Conservation (phyloP, 1,139 yeast genomes). For the Pneumocystis sp. region DNA sequence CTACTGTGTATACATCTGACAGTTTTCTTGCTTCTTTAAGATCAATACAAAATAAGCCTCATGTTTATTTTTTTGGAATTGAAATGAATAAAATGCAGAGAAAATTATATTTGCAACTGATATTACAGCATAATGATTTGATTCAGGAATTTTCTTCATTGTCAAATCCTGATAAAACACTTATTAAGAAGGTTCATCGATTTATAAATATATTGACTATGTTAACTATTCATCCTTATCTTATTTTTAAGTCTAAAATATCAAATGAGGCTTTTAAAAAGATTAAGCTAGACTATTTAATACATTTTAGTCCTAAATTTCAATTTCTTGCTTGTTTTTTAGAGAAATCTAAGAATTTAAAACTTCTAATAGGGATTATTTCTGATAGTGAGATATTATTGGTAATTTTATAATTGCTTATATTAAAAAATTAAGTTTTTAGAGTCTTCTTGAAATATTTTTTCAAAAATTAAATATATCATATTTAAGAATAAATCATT, state of each 20-base stretch:
- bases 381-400: neutral
- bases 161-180: neutral
- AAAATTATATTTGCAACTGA: neutral
- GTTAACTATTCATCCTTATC: neutral
- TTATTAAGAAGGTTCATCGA: neutral
- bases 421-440: neutral
- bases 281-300: neutral
- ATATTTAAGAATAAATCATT: neutral
- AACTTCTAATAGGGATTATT: neutral
- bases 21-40: neutral
- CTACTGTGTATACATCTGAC: neutral
- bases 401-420: neutral
- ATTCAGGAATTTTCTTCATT: neutral
- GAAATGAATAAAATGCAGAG: neutral
- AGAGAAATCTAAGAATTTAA: neutral
- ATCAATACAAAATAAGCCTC: neutral
- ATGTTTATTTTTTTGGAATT: neutral
- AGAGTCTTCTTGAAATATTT: neutral
- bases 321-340: neutral
- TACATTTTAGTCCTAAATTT: neutral
- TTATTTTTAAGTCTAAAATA: neutral
- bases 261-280: neutral
- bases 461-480: neutral
- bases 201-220: neutral
- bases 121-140: neutral